These are phyloP conservation scores for Areca catechu DNA, from an alignment of 176 grass and related monocot species.

Conservation along the genomic window DNA sequence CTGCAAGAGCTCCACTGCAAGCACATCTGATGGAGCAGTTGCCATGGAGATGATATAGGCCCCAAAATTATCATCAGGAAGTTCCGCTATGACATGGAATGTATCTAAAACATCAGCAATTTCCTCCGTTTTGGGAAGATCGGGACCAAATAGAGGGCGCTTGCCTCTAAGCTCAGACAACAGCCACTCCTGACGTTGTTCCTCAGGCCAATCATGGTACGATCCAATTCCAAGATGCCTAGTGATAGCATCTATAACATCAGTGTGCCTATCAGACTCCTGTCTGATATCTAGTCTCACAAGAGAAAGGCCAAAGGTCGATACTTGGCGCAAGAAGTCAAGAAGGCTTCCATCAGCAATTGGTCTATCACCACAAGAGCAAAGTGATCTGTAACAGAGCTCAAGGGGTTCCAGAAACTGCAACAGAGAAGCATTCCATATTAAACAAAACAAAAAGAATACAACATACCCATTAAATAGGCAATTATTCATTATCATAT, in stretches of 20 bases:
- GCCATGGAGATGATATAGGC: slow-evolving; percentile 98
- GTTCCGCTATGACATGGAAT: slow-evolving; percentile 79
- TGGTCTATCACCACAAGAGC: slow-evolving; percentile 80
- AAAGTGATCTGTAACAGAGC: slow-evolving; percentile 88
- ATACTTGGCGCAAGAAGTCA: slow-evolving; percentile 96
- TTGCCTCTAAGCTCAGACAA: slow-evolving; percentile 77
- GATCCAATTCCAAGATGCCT: slow-evolving; percentile 84
- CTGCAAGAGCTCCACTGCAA: slow-evolving; percentile 86
- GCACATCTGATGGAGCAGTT: slow-evolving; percentile 93
- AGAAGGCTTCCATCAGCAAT: slow-evolving; percentile 97
- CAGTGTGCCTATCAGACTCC: slow-evolving; percentile 97
- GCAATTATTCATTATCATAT: no score
- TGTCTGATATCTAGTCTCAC: slow-evolving; percentile 97
- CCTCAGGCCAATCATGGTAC: slow-evolving; percentile 86
- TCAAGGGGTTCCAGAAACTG: slow-evolving; percentile 33
- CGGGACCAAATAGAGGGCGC: slow-evolving; percentile 80
- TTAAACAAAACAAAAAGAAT: no score
- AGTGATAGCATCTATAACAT: slow-evolving; percentile 88
- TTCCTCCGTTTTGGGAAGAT: slow-evolving; percentile 87
- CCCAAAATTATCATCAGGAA: slow-evolving; percentile 85
- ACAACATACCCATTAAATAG: no score
- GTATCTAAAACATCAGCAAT: slow-evolving; percentile 71
- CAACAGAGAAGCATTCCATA: neutral
- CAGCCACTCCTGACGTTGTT: slow-evolving; percentile 93
- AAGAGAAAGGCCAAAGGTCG: slow-evolving; percentile 87